Percentiles rank a stretch among this genome's conserved stretches.
Conservation (phyloP, 805 yeast genomes). For the Brettanomyces sp. region DNA sequence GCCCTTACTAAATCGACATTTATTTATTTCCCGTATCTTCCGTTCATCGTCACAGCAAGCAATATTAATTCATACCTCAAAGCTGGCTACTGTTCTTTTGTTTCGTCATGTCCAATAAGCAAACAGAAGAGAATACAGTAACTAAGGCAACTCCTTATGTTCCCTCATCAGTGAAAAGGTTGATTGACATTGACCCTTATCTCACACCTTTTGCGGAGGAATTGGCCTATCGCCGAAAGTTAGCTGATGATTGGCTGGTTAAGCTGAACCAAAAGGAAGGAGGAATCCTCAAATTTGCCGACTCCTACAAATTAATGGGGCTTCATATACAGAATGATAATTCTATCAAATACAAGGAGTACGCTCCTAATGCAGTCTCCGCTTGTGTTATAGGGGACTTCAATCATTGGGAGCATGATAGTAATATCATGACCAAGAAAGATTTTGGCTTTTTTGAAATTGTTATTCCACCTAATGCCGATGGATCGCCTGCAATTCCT, state of each 20-base stretch:
- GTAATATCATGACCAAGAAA: slow-evolving; percentile 50
- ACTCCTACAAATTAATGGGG: slow-evolving; percentile 70
- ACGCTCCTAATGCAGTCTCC: slow-evolving; percentile 78
- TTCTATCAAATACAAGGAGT: slow-evolving; percentile 60
- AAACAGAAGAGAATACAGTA: too few relatives aligned
- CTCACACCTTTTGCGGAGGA: slow-evolving; percentile 68
- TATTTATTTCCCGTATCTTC: too few relatives aligned
- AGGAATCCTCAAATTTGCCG: slow-evolving; percentile 61
- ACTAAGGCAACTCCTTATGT: slow-evolving; percentile 3
- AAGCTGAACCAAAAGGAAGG: slow-evolving; percentile 51
- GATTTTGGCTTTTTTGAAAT: slow-evolving; percentile 65
- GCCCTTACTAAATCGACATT: too few relatives aligned
- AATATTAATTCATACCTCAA: too few relatives aligned
- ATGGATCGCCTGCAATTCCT: slow-evolving; percentile 56
- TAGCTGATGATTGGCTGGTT: slow-evolving; percentile 56
- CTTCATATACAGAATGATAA: slow-evolving; percentile 54
- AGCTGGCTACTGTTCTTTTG: too few relatives aligned
- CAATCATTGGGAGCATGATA: slow-evolving; percentile 64
- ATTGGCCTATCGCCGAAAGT: slow-evolving; percentile 54
- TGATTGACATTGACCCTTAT: slow-evolving; percentile 78
- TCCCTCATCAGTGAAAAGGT: slow-evolving; percentile 38
- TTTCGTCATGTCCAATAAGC: too few relatives aligned
- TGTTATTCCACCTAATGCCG: slow-evolving; percentile 40
- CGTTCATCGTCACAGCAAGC: too few relatives aligned
- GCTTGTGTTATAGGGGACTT: slow-evolving; percentile 90